Evolutionary conservation across 202 grass and related monocot species (phyloP), one percentile per base, ranked within the genome.

Genomic region (Thinopyrum obtusiflorum): DNA sequence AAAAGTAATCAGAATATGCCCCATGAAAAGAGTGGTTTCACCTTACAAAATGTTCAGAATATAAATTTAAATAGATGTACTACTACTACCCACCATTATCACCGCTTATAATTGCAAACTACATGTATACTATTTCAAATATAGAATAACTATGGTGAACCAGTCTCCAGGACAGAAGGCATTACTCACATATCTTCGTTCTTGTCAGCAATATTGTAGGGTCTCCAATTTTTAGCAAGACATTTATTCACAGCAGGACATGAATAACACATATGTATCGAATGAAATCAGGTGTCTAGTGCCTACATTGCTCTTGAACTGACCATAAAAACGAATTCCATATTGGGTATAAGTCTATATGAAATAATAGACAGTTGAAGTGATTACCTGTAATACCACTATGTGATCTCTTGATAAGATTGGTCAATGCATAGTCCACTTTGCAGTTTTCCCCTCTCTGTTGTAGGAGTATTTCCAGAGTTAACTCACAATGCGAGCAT

Each of bases 311-410:
- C 1, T 21, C 46, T 29, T 0, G 24, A 65, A 21, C 53, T 66
- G 66, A 80, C 11, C 31, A 65, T 65, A 24, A 29, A 37, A 11
- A 11, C 4, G 5, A 18, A 73, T 63, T 60, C 26, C 35, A 18
- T 35, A 27, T 51, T 7, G 25, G 33, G 9, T 33, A 77, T 60
- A 70, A 23, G 1, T 76, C 29, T 62, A 17, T 28, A 24, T 4
- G 5, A 32, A 77, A 53, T 1, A 61, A 18, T 47, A 80, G 26
- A 68, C 18, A 73, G 5, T 15, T 62, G 8, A 18, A 33, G 2
- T 40, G 2, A 74, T 87, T 81, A 90, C 81, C 81, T 87, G 68
- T 35, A 84, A 77, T 37, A 77, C 28, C 7, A 69, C 23, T 31
- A 18, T 23, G 12, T 10, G 35, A 13, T 39, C 3, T 27, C 17